phyloP scores from a whole-genome alignment of 1,284 basidiomycete species.

The Boletellus deceptivus region DNA sequence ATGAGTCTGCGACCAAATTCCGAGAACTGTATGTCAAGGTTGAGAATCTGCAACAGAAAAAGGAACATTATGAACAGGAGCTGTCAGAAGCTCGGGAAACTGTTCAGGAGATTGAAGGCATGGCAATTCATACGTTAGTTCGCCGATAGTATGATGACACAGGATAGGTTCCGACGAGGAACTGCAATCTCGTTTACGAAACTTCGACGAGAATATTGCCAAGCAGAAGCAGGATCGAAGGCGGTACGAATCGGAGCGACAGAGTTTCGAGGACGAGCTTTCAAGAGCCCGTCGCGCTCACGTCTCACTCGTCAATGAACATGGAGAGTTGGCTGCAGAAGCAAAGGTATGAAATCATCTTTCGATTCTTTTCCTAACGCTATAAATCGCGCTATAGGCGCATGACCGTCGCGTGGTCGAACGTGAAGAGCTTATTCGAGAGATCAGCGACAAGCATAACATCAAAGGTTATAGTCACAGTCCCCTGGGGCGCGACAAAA shows the following conservation, averaged over 20 bases:
- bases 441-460: conserved; percentile 65
- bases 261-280: conserved; percentile 66
- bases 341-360: conserved; percentile 48
- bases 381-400: conserved; percentile 44
- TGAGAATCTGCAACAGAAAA: conserved; percentile 66
- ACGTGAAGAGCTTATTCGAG: conserved; percentile 73
- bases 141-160: not conserved
- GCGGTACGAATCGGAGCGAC: conserved; percentile 47
- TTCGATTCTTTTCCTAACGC: not conserved
- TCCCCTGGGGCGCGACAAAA: conserved; percentile 63
- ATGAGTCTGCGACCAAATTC: conserved; percentile 83
- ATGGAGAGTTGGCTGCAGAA: conserved; percentile 64
- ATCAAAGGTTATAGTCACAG: conserved; percentile 74
- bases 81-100: conserved; percentile 65
- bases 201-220: conserved; percentile 69
- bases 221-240: conserved; percentile 51
- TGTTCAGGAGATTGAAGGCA: conserved; percentile 75
- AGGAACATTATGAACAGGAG: conserved; percentile 52
- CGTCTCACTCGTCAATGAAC: conserved; percentile 53
- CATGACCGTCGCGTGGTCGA: conserved; percentile 74
- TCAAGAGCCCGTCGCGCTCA: conserved; percentile 51
- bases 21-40: conserved; percentile 78
- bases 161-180: conserved; percentile 75
- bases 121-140: not conserved
- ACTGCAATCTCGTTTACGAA: conserved; percentile 62